Percentiles rank a stretch among this genome's conserved stretches.
Evolutionary conservation across 2,329 filamentous ascomycete species (phyloP).

Genomic region (Diaporthe vaccinii): DNA sequence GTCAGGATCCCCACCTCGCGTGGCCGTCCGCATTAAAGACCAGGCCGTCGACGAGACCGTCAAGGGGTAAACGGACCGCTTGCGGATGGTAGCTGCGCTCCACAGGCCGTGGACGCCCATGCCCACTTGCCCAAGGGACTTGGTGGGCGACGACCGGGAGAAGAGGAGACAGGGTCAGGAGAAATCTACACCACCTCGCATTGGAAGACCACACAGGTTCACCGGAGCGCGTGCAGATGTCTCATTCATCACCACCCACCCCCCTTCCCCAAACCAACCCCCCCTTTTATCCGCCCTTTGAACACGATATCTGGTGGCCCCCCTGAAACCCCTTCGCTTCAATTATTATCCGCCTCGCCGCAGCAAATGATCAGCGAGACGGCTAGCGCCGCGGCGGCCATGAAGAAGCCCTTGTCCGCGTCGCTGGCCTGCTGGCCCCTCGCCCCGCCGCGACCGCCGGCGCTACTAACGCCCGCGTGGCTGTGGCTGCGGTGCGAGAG

Average conservation of each 20-base stretch:
- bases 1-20: neutral
- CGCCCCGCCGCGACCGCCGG: neutral
- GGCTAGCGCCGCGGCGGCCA: conserved; percentile 52
- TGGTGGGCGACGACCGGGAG: neutral
- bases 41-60: neutral
- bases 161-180: neutral
- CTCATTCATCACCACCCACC: neutral
- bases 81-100: neutral
- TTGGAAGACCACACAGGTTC: neutral
- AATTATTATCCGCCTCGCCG: conserved; percentile 26
- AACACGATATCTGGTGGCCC: no score
- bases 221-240: neutral
- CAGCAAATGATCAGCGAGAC: conserved; percentile 43
- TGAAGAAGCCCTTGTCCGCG: conserved; percentile 29
- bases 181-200: conserved; percentile 1
- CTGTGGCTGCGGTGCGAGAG: conserved; percentile 18
- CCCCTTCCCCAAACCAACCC: no score
- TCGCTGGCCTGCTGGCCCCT: neutral
- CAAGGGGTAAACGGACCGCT: neutral
- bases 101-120: neutral
- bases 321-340: neutral
- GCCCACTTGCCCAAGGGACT: neutral
- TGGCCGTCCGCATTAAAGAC: neutral
- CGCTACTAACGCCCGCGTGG: neutral
- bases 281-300: neutral